phyloP scores from a whole-genome alignment of 495 filamentous ascomycete genomes.

The Patellaria atrata region DNA sequence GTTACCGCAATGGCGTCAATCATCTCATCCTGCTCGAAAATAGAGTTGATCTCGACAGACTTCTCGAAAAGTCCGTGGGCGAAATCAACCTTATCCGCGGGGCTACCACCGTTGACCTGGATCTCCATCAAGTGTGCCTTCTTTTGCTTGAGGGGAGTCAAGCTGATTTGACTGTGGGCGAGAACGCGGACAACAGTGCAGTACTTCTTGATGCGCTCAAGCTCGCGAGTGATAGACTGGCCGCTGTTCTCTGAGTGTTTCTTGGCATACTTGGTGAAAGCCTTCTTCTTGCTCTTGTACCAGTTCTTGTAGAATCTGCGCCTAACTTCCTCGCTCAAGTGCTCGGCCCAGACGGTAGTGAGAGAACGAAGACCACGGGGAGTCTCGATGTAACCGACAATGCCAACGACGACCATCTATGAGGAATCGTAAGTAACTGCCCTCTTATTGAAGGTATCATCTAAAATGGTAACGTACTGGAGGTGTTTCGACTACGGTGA shows the following conservation, averaged over 20 bases:
- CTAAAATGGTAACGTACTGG: slow-evolving; percentile 55
- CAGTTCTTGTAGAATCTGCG: slow-evolving; percentile 99
- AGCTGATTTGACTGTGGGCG: slow-evolving; percentile 98
- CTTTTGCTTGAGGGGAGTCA: slow-evolving; percentile 99
- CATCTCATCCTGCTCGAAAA: slow-evolving; percentile 99
- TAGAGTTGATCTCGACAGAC: slow-evolving; percentile 75
- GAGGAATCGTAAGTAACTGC: slow-evolving; percentile 38
- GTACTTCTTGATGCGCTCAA: slow-evolving; percentile 99
- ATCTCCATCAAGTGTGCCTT: slow-evolving; percentile 99
- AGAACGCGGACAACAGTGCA: slow-evolving; percentile 99
- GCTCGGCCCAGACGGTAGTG: slow-evolving; percentile 99
- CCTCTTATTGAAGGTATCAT: slow-evolving; percentile 13
- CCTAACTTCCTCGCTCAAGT: slow-evolving; percentile 95
- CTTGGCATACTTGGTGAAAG: slow-evolving; percentile 99
- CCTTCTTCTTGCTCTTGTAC: slow-evolving; percentile 99
- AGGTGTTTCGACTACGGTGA: slow-evolving; percentile 98
- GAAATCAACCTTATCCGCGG: slow-evolving; percentile 93
- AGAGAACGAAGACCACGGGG: slow-evolving; percentile 98
- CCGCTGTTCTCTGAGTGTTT: slow-evolving; percentile 90
- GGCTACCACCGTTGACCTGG: slow-evolving; percentile 94
- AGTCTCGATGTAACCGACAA: slow-evolving; percentile 99
- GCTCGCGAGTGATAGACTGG: slow-evolving; percentile 81
- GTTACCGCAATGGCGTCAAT: slow-evolving; percentile 99
- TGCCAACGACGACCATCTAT: slow-evolving; percentile 96
- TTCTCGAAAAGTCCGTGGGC: slow-evolving; percentile 94